These are phyloP conservation scores for Neofusicoccum parvum DNA, from an alignment of 2,329 filamentous ascomycete species.

Conservation along the genomic window DNA sequence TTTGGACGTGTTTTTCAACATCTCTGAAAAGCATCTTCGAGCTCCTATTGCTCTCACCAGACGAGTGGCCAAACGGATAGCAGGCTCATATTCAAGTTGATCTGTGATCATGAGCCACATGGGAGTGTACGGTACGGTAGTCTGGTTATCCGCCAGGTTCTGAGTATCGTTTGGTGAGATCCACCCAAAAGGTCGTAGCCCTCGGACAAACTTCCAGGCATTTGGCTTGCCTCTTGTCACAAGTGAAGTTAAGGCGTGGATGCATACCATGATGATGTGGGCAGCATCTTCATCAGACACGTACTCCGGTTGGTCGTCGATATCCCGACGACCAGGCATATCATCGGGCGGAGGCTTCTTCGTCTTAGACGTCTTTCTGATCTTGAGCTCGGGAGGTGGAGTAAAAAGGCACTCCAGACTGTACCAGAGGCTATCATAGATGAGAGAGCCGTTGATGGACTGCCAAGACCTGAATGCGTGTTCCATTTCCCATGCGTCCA, in stretches of 20 bases:
- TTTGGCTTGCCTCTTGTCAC: constrained; percentile 30
- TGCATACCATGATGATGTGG: constrained; percentile 44
- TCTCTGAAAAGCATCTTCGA: constrained; percentile 52
- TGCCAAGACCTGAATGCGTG: constrained; percentile 39
- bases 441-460: constrained; percentile 34
- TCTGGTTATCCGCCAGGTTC: constrained; percentile 6
- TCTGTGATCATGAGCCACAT: constrained; percentile 37
- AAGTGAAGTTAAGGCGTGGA: constrained; percentile 42
- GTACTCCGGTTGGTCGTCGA: background rate
- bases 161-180: constrained; percentile 10
- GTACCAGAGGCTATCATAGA: constrained; percentile 41
- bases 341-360: background rate
- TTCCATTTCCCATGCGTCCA: constrained; percentile 34
- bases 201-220: constrained; percentile 19
- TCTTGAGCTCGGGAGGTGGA: constrained; percentile 36
- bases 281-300: constrained; percentile 38
- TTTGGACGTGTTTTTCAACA: constrained; percentile 36
- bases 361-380: background rate
- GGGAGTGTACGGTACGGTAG: constrained; percentile 4
- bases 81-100: constrained; percentile 54
- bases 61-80: constrained; percentile 52
- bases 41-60: constrained; percentile 53
- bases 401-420: constrained; percentile 36
- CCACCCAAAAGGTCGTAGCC: constrained; percentile 6
- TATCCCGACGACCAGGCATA: background rate